Evolutionary conservation across 2,329 filamentous ascomycete genomes (phyloP).

Genomic region (Pseudocercospora crystallina): DNA sequence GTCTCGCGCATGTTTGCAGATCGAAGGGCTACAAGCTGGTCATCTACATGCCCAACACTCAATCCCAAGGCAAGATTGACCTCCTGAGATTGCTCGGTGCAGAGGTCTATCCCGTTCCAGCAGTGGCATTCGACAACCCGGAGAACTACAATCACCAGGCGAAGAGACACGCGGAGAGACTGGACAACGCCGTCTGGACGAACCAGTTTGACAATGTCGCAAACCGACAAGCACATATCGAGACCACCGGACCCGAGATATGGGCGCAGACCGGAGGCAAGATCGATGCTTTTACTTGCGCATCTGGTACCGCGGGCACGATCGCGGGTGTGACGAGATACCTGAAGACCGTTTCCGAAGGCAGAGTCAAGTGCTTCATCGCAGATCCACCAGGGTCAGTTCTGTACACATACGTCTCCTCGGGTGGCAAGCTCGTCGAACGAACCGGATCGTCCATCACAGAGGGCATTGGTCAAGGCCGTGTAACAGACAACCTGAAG

Average conservation of each 20-base stretch:
- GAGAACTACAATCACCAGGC: slow-evolving; percentile 99
- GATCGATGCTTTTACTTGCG: slow-evolving; percentile 91
- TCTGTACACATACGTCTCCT: slow-evolving; percentile 85
- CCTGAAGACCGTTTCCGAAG: slow-evolving; percentile 77
- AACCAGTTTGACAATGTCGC: slow-evolving; percentile 98
- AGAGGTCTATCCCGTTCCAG: slow-evolving; percentile 93
- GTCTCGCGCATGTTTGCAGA: slow-evolving; percentile 92
- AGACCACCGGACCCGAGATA: slow-evolving; percentile 96
- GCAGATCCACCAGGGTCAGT: slow-evolving; percentile 94
- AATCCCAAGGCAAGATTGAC: slow-evolving; percentile 97
- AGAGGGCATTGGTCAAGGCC: slow-evolving; percentile 94
- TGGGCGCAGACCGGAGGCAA: slow-evolving; percentile 87
- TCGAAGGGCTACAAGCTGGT: slow-evolving; percentile 90
- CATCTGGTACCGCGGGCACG: slow-evolving; percentile 89
- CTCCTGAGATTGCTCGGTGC: slow-evolving; percentile 85
- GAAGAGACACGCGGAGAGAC: slow-evolving; percentile 76
- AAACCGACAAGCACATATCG: slow-evolving; percentile 89
- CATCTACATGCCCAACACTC: slow-evolving; percentile 99
- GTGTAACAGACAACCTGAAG: slow-evolving; percentile 90
- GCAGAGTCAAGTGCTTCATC: slow-evolving; percentile 80
- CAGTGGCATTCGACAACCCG: slow-evolving; percentile 91
- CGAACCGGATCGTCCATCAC: slow-evolving; percentile 86
- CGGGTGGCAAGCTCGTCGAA: slow-evolving; percentile 80
- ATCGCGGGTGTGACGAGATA: slow-evolving; percentile 85
- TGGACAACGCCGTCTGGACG: slow-evolving; percentile 94